Conservation (phyloP, 2,329 filamentous ascomycete species). For the Tolypocladium inflatum region DNA sequence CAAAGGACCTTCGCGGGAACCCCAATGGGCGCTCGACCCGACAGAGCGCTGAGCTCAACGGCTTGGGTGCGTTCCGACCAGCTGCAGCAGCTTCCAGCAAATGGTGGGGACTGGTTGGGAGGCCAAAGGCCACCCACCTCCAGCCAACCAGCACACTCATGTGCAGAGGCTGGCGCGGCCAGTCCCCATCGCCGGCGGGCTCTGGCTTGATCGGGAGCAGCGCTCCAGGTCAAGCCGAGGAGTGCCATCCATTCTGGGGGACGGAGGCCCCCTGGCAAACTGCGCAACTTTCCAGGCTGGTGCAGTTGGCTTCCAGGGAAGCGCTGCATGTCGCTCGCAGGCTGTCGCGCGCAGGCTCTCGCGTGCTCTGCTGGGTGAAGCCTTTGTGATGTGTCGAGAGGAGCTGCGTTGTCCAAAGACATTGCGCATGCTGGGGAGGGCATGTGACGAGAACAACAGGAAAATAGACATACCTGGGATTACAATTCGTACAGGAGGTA, state of each 20-base stretch:
- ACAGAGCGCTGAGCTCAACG: background rate
- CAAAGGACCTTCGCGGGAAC: background rate
- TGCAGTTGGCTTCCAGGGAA: background rate
- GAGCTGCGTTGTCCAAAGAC: background rate
- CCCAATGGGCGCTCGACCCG: background rate
- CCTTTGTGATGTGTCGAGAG: background rate
- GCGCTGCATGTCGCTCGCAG: background rate
- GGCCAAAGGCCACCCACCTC: background rate
- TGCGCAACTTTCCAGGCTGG: background rate
- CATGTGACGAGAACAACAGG: background rate
- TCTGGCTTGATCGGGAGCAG: background rate
- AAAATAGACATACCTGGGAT: slow-evolving; percentile 2
- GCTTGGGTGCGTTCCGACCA: background rate
- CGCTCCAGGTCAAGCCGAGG: background rate
- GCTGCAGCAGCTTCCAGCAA: background rate
- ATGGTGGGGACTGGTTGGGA: background rate
- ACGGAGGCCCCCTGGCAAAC: background rate
- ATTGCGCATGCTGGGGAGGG: background rate
- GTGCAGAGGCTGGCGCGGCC: background rate
- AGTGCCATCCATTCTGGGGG: background rate
- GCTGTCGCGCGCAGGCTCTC: background rate
- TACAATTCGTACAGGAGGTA: background rate
- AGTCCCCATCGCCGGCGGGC: background rate
- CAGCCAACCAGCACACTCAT: background rate
- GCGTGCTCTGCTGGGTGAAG: background rate